These are phyloP conservation scores for Pholiota adiposa DNA, from an alignment of 1,284 basidiomycete genomes.

Conservation along the genomic window DNA sequence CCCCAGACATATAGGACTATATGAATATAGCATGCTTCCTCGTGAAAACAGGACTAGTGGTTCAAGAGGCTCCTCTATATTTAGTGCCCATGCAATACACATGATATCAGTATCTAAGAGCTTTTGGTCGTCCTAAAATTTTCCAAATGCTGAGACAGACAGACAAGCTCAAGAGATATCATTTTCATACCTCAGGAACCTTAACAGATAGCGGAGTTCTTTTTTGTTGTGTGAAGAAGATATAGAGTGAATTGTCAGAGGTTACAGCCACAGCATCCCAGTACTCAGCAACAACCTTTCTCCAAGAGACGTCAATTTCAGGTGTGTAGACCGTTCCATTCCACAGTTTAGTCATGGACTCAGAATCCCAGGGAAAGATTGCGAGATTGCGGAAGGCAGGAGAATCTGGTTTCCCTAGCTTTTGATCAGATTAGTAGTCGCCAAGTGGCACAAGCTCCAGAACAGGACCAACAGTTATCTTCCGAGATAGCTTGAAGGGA, in stretches of 20 bases:
- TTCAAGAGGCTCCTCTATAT: conserved; percentile 44
- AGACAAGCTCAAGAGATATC: neutral
- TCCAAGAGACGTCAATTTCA: conserved; percentile 46
- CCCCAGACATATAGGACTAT: conserved; percentile 43
- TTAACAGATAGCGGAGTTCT: conserved; percentile 40
- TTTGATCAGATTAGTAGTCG: neutral
- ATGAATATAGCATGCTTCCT: conserved; percentile 55
- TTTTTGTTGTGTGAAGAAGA: conserved; percentile 42
- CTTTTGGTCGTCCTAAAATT: conserved; percentile 22
- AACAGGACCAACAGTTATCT: conserved; percentile 34
- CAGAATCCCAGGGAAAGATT: conserved; percentile 60
- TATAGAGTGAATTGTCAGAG: conserved; percentile 39
- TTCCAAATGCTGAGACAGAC: neutral
- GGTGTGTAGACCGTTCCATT: conserved; percentile 39
- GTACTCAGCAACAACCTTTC: conserved; percentile 46
- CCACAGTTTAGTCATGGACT: conserved; percentile 53
- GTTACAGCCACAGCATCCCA: conserved; percentile 55
- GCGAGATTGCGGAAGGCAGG: conserved; percentile 41
- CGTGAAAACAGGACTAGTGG: conserved; percentile 61
- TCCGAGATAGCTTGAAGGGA: conserved; percentile 38
- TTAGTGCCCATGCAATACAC: conserved; percentile 61
- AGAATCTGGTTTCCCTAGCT: conserved; percentile 28
- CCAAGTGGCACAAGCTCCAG: neutral
- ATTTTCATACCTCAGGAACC: conserved; percentile 34
- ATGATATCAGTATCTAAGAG: conserved; percentile 37